These are phyloP conservation scores for Fusarium nurragi DNA, from an alignment of 2,329 filamentous ascomycete genomes.

Conservation along the genomic window DNA sequence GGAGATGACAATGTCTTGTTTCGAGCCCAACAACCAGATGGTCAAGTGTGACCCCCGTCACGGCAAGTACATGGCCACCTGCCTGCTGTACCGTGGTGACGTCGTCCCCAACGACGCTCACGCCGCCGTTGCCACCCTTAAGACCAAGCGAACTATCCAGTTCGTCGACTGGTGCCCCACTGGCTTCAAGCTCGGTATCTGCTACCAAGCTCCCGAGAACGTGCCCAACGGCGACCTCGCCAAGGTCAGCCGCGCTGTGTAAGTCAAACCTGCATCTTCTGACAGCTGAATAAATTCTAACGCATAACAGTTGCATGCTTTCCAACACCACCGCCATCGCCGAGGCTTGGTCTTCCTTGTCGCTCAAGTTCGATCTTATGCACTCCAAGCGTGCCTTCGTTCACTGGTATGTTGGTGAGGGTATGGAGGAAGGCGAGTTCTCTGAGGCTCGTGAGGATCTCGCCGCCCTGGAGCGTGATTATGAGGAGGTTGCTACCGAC, in stretches of 20 bases:
- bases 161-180: conserved; percentile 99
- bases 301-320: conserved; percentile 82
- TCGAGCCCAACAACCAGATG: conserved; percentile 99
- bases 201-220: conserved; percentile 96
- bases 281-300: background rate
- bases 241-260: conserved; percentile 98
- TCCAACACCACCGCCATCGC: conserved; percentile 99
- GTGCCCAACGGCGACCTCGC: conserved; percentile 97
- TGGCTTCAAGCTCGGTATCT: conserved; percentile 99
- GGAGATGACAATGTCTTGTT: conserved; percentile 99
- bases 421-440: conserved; percentile 99
- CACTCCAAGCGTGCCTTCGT: conserved; percentile 99
- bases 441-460: conserved; percentile 98
- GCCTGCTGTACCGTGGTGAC: conserved; percentile 96
- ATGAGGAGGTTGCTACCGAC: conserved; percentile 97
- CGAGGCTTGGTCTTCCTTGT: conserved; percentile 96
- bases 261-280: conserved; percentile 58
- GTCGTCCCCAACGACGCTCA: conserved; percentile 97
- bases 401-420: conserved; percentile 99
- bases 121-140: conserved; percentile 90
- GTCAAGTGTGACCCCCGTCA: conserved; percentile 98
- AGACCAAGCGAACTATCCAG: conserved; percentile 99
- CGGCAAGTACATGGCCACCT: conserved; percentile 99
- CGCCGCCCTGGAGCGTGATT: conserved; percentile 96
- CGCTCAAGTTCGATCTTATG: conserved; percentile 99